phyloP scores from a whole-genome alignment of 2,329 filamentous ascomycete genomes.

The Fusarium graminum region DNA sequence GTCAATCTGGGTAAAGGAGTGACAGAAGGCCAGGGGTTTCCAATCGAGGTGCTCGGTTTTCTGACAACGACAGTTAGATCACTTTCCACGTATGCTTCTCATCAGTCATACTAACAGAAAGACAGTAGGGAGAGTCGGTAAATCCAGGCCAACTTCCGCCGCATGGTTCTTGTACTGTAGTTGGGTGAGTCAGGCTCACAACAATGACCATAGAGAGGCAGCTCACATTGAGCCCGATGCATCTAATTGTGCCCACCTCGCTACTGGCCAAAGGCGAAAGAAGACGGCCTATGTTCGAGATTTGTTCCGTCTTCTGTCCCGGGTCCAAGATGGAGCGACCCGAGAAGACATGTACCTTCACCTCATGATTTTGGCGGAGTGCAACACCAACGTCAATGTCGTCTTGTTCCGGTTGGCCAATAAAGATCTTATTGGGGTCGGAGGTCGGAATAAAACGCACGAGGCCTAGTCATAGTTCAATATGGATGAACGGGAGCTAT shows the following conservation, averaged over 20 bases:
- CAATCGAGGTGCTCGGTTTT: conserved; percentile 66
- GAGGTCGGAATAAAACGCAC: conserved; percentile 1
- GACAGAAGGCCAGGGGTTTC: conserved; percentile 65
- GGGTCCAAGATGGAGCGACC: conserved; percentile 68
- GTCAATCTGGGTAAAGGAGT: conserved; percentile 64
- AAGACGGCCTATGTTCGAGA: conserved; percentile 56
- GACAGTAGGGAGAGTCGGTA: conserved; percentile 67
- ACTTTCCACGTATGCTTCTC: not conserved
- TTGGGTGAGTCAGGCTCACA: not conserved
- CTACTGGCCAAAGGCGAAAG: conserved; percentile 57
- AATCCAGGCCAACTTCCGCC: conserved; percentile 63
- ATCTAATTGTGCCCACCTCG: conserved; percentile 66
- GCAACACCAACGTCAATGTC: conserved; percentile 3
- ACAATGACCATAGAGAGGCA: not conserved
- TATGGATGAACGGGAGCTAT: too few species aligned
- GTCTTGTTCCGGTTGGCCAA: not conserved
- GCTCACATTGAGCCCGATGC: conserved; percentile 67
- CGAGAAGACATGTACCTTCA: conserved; percentile 61
- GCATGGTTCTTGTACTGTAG: conserved; percentile 53
- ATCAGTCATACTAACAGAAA: conserved; percentile 57
- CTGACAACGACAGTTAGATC: conserved; percentile 17
- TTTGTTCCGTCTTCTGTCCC: conserved; percentile 63
- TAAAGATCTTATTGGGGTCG: not conserved
- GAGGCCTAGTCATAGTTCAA: not conserved
- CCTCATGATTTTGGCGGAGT: not conserved